Conservation (phyloP, 257 asterid species). For the Solanum virginianum region DNA sequence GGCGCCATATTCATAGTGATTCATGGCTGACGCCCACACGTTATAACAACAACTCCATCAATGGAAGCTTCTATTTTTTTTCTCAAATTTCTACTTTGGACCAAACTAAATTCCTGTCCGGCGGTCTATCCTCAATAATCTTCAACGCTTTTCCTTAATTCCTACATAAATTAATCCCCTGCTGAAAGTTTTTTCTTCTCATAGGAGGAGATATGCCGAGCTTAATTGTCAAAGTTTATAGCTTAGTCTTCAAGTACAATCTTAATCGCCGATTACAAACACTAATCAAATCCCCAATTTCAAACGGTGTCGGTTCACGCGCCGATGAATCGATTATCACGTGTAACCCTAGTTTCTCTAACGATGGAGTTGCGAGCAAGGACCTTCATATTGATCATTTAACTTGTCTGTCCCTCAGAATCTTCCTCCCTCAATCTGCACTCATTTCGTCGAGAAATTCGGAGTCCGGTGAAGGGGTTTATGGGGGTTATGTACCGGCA, state of each 20-base stretch:
- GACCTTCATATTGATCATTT: slow-evolving; percentile 67
- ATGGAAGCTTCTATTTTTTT: not conserved
- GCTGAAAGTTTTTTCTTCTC: not conserved
- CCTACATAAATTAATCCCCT: not conserved
- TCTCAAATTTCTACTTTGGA: not conserved
- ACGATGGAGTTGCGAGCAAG: slow-evolving; percentile 72
- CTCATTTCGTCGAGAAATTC: slow-evolving; percentile 2
- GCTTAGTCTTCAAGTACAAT: slow-evolving; percentile 59
- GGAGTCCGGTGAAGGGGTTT: slow-evolving; percentile 14
- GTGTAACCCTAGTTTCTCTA: slow-evolving; percentile 52
- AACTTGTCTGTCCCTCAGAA: slow-evolving; percentile 50
- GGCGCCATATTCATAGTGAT: not conserved
- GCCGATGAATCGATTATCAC: slow-evolving; percentile 45
- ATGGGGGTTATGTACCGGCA: slow-evolving; percentile 66
- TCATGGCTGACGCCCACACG: not conserved
- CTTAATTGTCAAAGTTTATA: slow-evolving; percentile 43
- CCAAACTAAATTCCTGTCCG: not conserved
- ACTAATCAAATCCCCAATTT: slow-evolving; percentile 17
- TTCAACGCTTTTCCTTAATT: not conserved
- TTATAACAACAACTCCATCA: not conserved
- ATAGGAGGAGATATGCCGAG: slow-evolving; percentile 34
- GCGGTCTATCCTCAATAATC: not conserved
- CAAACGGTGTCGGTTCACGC: slow-evolving; percentile 47
- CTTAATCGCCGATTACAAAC: slow-evolving; percentile 49
- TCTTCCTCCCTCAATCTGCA: slow-evolving; percentile 67